phyloP scores from a whole-genome alignment of 169 alveolate species.

The Eimeria maxima region DNA sequence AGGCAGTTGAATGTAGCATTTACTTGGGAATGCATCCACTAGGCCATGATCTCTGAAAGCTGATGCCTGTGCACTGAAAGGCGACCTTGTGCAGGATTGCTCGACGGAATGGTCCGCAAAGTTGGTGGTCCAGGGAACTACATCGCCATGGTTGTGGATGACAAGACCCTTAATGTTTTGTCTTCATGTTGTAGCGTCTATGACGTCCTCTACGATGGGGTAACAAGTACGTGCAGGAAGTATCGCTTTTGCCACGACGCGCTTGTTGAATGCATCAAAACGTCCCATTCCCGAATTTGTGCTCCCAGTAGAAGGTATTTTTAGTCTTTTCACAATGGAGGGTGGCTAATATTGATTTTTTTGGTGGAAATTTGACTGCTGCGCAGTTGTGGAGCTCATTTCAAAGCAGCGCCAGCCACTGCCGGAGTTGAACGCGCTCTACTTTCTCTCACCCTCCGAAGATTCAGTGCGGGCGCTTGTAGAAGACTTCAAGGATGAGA shows the following conservation, averaged over 20 bases:
- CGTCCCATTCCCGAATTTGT: neutral
- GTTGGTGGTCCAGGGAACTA: conserved; percentile 74
- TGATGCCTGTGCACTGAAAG: neutral
- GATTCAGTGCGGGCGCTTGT: conserved; percentile 69
- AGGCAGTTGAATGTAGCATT: neutral
- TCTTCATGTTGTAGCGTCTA: conserved; percentile 76
- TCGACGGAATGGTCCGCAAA: conserved; percentile 83
- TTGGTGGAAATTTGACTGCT: neutral
- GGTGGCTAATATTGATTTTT: neutral
- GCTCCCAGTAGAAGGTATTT: neutral
- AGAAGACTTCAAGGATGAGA: conserved; percentile 75
- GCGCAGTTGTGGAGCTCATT: conserved; percentile 79
- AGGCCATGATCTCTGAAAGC: neutral
- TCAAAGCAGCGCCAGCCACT: conserved; percentile 83
- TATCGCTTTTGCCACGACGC: neutral
- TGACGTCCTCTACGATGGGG: conserved; percentile 83
- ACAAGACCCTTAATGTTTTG: conserved; percentile 72
- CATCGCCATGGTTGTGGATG: conserved; percentile 84
- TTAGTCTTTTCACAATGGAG: neutral
- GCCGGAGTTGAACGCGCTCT: conserved; percentile 83
- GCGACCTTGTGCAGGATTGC: conserved; percentile 60
- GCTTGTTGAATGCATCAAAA: neutral
- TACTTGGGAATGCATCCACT: neutral
- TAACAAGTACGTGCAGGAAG: conserved; percentile 67
- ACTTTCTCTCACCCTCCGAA: conserved; percentile 79